Evolutionary conservation across 495 filamentous ascomycete species (phyloP), one percentile per base, ranked within the genome.

Genomic region (Staphylotrichum tortipilum): DNA sequence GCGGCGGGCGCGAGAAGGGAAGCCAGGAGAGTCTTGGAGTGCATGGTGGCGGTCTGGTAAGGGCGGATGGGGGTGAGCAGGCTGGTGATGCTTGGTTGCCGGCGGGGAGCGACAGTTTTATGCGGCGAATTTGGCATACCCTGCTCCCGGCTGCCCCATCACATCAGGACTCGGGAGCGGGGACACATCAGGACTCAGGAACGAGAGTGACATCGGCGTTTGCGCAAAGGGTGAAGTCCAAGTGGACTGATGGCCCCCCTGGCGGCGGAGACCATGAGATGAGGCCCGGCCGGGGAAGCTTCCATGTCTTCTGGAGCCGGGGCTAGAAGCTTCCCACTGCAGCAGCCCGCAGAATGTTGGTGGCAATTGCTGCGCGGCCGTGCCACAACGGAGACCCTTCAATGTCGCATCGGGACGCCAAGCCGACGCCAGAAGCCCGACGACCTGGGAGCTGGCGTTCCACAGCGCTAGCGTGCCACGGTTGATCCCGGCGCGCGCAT

Each of bases 1-100:
- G 56, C 53, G 23, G 63, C 44, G 0, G 65, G 57, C 36, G 60
- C 68, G 18, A 67, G 55, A 11, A 65, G 48, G 50, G 59, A 55
- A 11, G 53, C 41, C 18, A 63, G 44, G 37, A 57, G 7, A 15
- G 51, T 38, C 23, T 56, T 48, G 56, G 53, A 38, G 23, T 54
- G 58, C 63, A 65, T 65, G n/a, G 14, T 44, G 26, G 19, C 37
- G 34, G 24, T 30, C 22, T 1, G 5, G 33, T 30, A 42, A 18
- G 44, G 29, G 26, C 10, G 26, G 26, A 28, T 28, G n/a, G 26
- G 22, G 35, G 33, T 18, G 5, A 18, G 11, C 18, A 21, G 24
- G 10, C 11, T 40, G 35, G 26, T 28, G 26, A 28, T 28, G 26
- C 10, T 28, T 10, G 26, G 26, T 7, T 28, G 26, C 26, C 26